Evolutionary conservation across 2,329 filamentous ascomycete genomes (phyloP), one percentile per base, ranked within the genome.

Genomic region (Fusarium setosum): DNA sequence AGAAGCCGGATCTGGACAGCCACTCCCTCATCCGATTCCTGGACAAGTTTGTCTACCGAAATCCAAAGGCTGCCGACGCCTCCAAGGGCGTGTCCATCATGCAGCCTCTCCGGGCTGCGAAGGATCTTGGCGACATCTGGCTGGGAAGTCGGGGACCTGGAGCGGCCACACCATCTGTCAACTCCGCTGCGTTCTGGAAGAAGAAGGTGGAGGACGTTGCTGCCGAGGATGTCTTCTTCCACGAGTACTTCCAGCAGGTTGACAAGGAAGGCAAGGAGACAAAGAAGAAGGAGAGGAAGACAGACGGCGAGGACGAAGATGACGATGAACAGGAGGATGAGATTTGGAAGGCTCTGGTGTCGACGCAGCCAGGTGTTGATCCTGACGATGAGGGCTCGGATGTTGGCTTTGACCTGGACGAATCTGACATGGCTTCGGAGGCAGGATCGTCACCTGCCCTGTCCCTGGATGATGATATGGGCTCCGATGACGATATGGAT

Each of bases 11-110:
- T 72, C 84, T 97, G 50, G 90, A 92, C 15, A 90, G 93, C 58
- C 95, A 98, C 77, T 96, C 93, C 2, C 86, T 99, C 47, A 96
- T 96, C 73, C 92, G 96, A 77, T 99, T 99, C 84, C 84, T 99
- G 58, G 96, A 99, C 80, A 94, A 96, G 71, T 99, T 99, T 77
- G 93, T 97, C n/a, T 99, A 98, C 84, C 91, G 93, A 69, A 97
- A 96, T 72, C 90, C 95, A 63, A 97, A 97, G 83, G 83, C 89
- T 5, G 86, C 85, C 15, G 84, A 87, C 50, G 78, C 83, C 29
- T 84, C 88, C 26, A 92, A 92, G 65, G 96, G 96, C 48, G 85
- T 87, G 24, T 97, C 94, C 23, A 97, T 99, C 77, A 99, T 99
- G 96, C 96, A 99, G 78, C 96, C 96, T 35, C 87, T 97, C 21